Base-by-base conservation (phyloP, 441 rosid species). In the Raphanus hybrid region DNA sequence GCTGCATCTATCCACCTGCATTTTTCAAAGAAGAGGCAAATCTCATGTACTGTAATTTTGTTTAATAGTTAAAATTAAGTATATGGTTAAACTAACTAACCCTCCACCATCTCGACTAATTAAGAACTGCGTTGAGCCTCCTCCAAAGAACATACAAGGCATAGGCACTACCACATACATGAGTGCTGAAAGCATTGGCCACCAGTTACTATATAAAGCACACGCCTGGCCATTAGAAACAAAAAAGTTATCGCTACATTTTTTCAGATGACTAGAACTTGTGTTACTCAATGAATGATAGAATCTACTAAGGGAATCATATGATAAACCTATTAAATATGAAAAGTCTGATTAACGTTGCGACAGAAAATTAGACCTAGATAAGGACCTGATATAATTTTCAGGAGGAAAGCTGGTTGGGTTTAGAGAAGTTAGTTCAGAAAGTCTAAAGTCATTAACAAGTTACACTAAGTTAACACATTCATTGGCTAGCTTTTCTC, bases 141-240 rank as follows among this genome's bases (percentile, higher is more conserved):
- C 99, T 83, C 99, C 99, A 75, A 95, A 93, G 88, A 95, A 95
- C 81, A 92, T 60, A 80, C 99, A 95, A 66, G 99, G 99, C 97
- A 95, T 93, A 27, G 99, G 99, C 71, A 95, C 99, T 71, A 95
- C 66, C 60, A 95, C 92, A 54, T 92, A 95, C 99, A 95, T 95
- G 62, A 95, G 95, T 80, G 98, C 99, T 89, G 96, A 95, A 71
- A 95, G 81, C 99, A 95, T 93, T 14, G 99, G 99, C 98, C 99
- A 95, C 99, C 99, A 93, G 71, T 95, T 95, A 82, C 82, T 85
- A 84, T 95, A 95, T 78, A 95, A 71, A 34, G 92, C 98, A 69
- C 99, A 95, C 45, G 99, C 99, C 99, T 95, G 82, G 55, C 35
- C 58, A 79, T 35, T 35, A 32, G 4, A 76, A 67, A 60, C 3